Base-by-base conservation (phyloP, 202 grass and related monocot species). In the Sporobolus alterniflorus region DNA sequence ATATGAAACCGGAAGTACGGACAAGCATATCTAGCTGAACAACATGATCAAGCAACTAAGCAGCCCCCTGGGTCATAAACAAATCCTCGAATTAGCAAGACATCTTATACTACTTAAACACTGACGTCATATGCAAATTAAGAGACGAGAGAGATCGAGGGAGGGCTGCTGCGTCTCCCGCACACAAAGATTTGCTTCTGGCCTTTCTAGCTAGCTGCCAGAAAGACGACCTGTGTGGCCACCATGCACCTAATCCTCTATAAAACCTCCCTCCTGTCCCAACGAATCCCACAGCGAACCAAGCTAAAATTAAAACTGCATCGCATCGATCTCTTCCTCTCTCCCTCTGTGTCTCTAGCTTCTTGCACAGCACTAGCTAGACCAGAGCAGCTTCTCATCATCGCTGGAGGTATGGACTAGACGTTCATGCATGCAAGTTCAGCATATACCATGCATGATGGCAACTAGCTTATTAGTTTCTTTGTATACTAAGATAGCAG, bases 151-250 rank as follows among this genome's bases (percentile, higher is more conserved):
- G 44, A 22, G 32, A 31, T 17, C 17, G 18, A n/a, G 59, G 64
- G 30, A 43, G 16, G 11, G 80, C 48, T 74, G 84, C 84, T 86
- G 85, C 91, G 88, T 88, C 48, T 88, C 91, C 91, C 74, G 20
- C 72, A 85, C 91, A 88, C 82, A 88, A 90, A 71, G 74, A 88
- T 69, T 94, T 81, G 47, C 74, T 71, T 88, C 84, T 66, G 12
- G 74, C 12, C 42, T 22, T 3, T 28, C 21, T 49, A 20, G 6
- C 50, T n/a, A n/a, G n/a, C n/a, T n/a, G n/a, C 20, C 51, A 54
- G 1, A 0, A 54, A 22, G 14, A 3, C 1, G 3, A 15, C 0
- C 3, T 17, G 14, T 3, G 46, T 48, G 2, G 46, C 46, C 3
- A 16, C 15, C 13, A 31, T 46, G 10, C 36, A 80, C 74, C 83